Percentiles rank a stretch among this genome's conserved stretches.
phyloP scores from a whole-genome alignment of 495 filamentous ascomycete genomes.

The Parathielavia appendiculata region DNA sequence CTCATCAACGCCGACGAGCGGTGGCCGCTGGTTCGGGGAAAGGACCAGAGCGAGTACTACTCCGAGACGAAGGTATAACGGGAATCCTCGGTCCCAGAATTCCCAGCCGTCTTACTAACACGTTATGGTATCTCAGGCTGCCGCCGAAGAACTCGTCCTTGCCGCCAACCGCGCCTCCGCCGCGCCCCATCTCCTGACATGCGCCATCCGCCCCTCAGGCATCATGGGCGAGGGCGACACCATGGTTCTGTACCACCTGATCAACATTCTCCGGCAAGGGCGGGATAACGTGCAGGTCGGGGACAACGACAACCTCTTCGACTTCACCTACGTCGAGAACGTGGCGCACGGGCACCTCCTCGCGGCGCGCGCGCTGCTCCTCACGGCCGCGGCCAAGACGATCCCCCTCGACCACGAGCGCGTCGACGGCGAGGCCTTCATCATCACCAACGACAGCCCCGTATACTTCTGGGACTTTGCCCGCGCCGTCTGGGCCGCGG shows the following conservation, averaged over 20 bases:
- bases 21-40: slow-evolving; percentile 70
- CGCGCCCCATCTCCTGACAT: slow-evolving; percentile 62
- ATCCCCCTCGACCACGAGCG: slow-evolving; percentile 66
- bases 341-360: slow-evolving; percentile 70
- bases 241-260: slow-evolving; percentile 57
- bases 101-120: not conserved
- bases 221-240: slow-evolving; percentile 89
- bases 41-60: slow-evolving; percentile 80
- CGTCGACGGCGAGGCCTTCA: slow-evolving; percentile 91
- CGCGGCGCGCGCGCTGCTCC: slow-evolving; percentile 66
- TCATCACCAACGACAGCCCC: slow-evolving; percentile 88
- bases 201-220: slow-evolving; percentile 77
- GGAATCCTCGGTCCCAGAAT: not conserved
- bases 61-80: slow-evolving; percentile 70
- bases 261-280: slow-evolving; percentile 58
- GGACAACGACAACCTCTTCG: slow-evolving; percentile 80
- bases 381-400: slow-evolving; percentile 48
- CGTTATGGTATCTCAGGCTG: slow-evolving; percentile 50
- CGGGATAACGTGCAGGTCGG: slow-evolving; percentile 81
- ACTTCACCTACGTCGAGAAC: slow-evolving; percentile 78
- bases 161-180: slow-evolving; percentile 67
- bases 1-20: slow-evolving; percentile 86
- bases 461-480: slow-evolving; percentile 96
- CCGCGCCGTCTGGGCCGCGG: slow-evolving; percentile 70
- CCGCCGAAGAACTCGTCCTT: slow-evolving; percentile 80